Evolutionary conservation across 1,284 basidiomycete species (phyloP), one percentile per base, ranked within the genome.

Genomic region (Chiua sp.): DNA sequence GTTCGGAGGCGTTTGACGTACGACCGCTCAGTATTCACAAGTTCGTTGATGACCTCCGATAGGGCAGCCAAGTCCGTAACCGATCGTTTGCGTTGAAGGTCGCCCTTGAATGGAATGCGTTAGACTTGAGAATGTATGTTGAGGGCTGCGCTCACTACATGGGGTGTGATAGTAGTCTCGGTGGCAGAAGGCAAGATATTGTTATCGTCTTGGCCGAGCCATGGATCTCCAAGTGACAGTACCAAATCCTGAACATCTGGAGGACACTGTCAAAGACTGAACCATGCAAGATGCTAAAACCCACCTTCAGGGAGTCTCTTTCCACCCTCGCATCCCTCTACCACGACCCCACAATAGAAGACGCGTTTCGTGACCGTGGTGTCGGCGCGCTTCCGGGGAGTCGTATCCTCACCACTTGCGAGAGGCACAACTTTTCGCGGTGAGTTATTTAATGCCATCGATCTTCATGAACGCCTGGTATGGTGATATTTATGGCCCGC

Each of bases 311-410:
- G 81, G 56, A 92, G 81, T 61, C 84, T 81, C 65, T 79, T 82
- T 3, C 87, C 88, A 66, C 83, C 81, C 61, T 88, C 87, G 44
- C 87, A 85, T 54, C 87, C 89, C 74, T 93, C 91, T 32, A 93
- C 88, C 23, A 93, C 91, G 37, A 93, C 90, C 42, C 88, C 88
- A 66, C 89, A 92, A 73, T 88, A 91, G 75, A 93, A 93, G 33
- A 87, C 87, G 70, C 91, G 88, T 71, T 82, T 88, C 4, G 87
- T 93, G 62, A 82, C 64, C 47, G 73, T 71, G n/a, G 79, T 73
- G 26, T 75, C 73, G 3, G 70, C 69, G 51, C 79, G 75, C 62
- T 74, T 77, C 57, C 72, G 76, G 47, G 79, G 75, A 53, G 80
- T 76, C 46, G 77, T 72, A 63, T 87, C 85, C 61, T 90, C 85